Evolutionary conservation across 2,329 filamentous ascomycete species (phyloP).

Genomic region (Xylariaceae sp.): DNA sequence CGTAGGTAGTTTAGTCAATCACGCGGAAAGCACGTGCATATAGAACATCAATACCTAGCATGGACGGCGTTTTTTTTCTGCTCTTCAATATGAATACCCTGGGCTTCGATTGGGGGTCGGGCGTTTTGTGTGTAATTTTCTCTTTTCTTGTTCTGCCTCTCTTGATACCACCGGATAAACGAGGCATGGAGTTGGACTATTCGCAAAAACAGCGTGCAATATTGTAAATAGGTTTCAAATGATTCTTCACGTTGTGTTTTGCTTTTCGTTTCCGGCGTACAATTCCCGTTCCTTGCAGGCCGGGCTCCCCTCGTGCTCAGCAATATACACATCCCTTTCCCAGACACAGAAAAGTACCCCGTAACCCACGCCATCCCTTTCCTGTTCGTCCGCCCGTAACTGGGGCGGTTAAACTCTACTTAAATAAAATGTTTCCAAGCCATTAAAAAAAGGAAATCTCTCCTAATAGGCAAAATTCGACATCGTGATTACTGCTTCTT

Average conservation of each 20-base stretch:
- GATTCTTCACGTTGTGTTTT: not conserved
- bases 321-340: constrained; percentile 4
- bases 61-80: not conserved
- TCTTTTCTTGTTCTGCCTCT: not conserved
- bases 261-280: not conserved
- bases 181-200: not conserved
- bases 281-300: not conserved
- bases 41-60: not conserved
- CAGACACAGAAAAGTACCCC: not conserved
- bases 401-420: too few relatives aligned
- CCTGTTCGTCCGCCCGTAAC: not conserved
- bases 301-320: not conserved
- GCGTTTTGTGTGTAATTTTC: not conserved
- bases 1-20: not conserved
- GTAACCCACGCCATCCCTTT: not conserved
- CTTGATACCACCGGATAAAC: not conserved
- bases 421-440: not conserved
- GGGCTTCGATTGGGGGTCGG: not conserved
- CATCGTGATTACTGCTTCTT: constrained; percentile 26
- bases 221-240: not conserved
- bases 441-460: not conserved
- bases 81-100: not conserved
- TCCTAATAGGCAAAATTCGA: not conserved
- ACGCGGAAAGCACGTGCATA: not conserved
- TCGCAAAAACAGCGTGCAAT: not conserved